phyloP scores from a whole-genome alignment of 176 grass and related monocot species.

The Eragrostis curvula region DNA sequence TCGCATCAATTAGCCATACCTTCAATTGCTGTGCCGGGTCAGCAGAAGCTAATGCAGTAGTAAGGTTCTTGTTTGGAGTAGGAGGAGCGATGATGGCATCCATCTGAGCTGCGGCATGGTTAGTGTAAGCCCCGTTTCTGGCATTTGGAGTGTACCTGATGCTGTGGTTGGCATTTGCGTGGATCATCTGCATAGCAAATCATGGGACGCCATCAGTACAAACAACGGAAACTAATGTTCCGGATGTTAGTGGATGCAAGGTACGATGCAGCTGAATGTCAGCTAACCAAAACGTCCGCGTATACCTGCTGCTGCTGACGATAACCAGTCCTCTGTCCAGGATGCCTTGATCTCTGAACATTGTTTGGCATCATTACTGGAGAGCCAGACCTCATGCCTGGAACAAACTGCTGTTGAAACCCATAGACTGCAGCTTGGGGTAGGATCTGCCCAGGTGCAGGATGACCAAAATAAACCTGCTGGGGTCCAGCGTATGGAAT shows the following conservation, averaged over 20 bases:
- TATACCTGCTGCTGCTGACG: constrained; percentile 37
- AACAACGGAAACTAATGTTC: not conserved
- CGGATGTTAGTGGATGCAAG: not conserved
- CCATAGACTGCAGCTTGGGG: constrained; percentile 33
- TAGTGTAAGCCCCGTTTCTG: not conserved
- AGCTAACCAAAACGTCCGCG: not conserved
- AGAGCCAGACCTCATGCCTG: not conserved
- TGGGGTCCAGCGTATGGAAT: not conserved
- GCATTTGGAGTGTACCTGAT: constrained; percentile 23
- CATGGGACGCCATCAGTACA: not conserved
- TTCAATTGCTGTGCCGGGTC: constrained; percentile 23
- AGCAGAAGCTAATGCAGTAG: constrained; percentile 30
- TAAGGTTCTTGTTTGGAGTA: constrained; percentile 6
- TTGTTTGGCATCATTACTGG: constrained; percentile 29
- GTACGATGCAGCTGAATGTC: not conserved
- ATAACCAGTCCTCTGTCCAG: constrained; percentile 21
- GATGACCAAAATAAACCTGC: constrained; percentile 40
- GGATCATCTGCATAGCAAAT: constrained; percentile 29
- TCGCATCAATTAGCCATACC: constrained; percentile 9
- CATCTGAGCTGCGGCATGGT: not conserved
- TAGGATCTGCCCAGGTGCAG: constrained; percentile 16
- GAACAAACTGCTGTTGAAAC: constrained; percentile 36
- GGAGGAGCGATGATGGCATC: not conserved
- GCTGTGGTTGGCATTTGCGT: not conserved
- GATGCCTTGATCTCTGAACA: constrained; percentile 34